These are phyloP conservation scores for Macrophomina tecta DNA, from an alignment of 2,329 filamentous ascomycete genomes.

Conservation along the genomic window DNA sequence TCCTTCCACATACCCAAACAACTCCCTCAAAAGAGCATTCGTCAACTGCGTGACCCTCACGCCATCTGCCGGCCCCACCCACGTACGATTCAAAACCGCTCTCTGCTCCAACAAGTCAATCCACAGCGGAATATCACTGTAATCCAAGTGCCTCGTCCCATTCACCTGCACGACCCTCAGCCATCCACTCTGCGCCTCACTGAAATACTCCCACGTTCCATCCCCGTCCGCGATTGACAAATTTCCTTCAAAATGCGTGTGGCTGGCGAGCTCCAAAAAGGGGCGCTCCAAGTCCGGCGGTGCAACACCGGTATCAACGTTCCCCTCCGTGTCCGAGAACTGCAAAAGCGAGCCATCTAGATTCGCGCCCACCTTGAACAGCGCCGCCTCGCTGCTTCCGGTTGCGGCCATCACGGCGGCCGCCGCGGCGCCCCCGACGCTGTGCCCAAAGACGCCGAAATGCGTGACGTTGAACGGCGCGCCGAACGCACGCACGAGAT, in stretches of 20 bases:
- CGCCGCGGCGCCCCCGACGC: constrained; percentile 20
- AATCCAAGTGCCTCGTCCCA: constrained; percentile 35
- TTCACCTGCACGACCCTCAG: constrained; percentile 34
- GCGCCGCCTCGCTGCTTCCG: not conserved
- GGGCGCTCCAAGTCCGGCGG: constrained; percentile 32
- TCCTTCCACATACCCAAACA: not conserved
- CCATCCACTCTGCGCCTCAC: constrained; percentile 35
- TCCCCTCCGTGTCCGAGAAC: constrained; percentile 28
- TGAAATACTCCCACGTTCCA: constrained; percentile 34
- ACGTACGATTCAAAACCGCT: constrained; percentile 28
- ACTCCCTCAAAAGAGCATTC: not conserved
- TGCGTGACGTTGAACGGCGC: constrained; percentile 25
- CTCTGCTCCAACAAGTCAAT: constrained; percentile 35
- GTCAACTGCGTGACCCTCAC: not conserved
- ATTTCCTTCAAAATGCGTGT: constrained; percentile 27
- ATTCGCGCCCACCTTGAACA: constrained; percentile 32
- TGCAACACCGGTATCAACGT: not conserved
- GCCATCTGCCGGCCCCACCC: not conserved
- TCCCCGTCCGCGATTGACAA: not conserved
- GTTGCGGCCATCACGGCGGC: constrained; percentile 13
- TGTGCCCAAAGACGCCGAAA: constrained; percentile 12
- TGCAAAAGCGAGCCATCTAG: constrained; percentile 33
- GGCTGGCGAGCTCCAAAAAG: constrained; percentile 34
- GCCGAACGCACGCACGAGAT: not conserved
- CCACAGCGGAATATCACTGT: constrained; percentile 36